These are phyloP conservation scores for Chondrostereum purpureum DNA, from an alignment of 1,284 basidiomycete species.

Conservation along the genomic window DNA sequence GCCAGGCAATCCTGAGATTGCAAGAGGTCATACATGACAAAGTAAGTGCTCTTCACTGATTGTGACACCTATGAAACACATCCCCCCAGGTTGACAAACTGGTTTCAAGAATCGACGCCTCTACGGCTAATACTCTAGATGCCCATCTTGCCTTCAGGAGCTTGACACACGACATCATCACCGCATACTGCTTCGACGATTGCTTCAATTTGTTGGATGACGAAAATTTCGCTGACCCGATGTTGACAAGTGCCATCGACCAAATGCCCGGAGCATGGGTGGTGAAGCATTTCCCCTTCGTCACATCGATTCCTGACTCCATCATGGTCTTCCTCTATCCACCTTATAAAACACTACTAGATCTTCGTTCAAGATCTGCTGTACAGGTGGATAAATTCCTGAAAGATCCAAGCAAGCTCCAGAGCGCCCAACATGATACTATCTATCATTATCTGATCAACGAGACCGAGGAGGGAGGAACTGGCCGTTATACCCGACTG, in stretches of 20 bases:
- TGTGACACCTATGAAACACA: background rate
- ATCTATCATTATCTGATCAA: conserved; percentile 23
- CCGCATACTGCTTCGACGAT: background rate
- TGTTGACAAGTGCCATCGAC: background rate
- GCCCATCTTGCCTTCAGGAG: background rate
- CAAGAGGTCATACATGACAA: background rate
- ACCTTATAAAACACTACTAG: conserved; percentile 13
- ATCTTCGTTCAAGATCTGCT: conserved; percentile 15
- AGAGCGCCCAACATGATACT: conserved; percentile 19
- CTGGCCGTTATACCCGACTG: too few relatives aligned
- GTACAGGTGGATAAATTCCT: conserved; percentile 27
- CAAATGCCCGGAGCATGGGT: conserved; percentile 21
- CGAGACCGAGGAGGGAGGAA: conserved; percentile 8
- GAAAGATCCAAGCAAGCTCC: conserved; percentile 18
- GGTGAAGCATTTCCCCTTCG: conserved; percentile 24
- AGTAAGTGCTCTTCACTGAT: background rate
- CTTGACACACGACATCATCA: background rate
- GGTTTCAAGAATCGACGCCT: background rate
- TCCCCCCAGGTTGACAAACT: background rate
- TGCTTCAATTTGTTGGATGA: background rate
- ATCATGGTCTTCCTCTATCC: conserved; percentile 20
- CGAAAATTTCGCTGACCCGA: background rate
- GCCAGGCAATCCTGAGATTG: background rate
- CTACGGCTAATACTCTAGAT: background rate
- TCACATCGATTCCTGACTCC: conserved; percentile 18